Conservation (phyloP, 148 eudicot species). For the Rhododendron molle region DNA sequence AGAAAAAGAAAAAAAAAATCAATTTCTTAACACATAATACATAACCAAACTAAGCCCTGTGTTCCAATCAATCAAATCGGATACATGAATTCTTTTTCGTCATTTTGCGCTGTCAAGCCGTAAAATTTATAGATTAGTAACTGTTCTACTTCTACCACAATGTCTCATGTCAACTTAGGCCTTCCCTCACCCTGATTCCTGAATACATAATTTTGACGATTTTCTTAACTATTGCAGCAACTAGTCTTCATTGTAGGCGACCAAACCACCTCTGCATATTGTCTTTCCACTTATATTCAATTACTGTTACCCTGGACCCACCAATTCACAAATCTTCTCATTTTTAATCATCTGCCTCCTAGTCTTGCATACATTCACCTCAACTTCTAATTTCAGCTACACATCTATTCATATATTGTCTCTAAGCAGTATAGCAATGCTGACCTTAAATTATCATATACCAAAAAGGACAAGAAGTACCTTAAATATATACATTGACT, state of each 20-base stretch:
- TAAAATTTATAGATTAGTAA: background rate
- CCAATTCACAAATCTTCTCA: background rate
- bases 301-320: background rate
- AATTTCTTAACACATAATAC: background rate
- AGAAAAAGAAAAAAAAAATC: background rate
- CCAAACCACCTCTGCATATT: background rate
- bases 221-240: background rate
- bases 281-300: background rate
- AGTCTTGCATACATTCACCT: background rate
- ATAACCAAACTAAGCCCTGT: background rate
- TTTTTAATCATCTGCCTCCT: background rate
- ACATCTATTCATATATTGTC: background rate
- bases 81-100: background rate
- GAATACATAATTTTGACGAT: background rate
- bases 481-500: constrained; percentile 99
- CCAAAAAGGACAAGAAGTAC: constrained; percentile 29
- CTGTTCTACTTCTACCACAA: background rate
- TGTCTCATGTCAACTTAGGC: background rate
- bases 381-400: background rate
- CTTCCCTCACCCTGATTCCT: background rate
- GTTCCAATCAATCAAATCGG: background rate
- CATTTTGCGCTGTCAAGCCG: background rate
- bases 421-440: background rate
- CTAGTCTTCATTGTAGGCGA: background rate
- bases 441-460: background rate